Evolutionary conservation across 306 rosid species (phyloP), one percentile per base, ranked within the genome.

Genomic region (Mucuna pruriens): DNA sequence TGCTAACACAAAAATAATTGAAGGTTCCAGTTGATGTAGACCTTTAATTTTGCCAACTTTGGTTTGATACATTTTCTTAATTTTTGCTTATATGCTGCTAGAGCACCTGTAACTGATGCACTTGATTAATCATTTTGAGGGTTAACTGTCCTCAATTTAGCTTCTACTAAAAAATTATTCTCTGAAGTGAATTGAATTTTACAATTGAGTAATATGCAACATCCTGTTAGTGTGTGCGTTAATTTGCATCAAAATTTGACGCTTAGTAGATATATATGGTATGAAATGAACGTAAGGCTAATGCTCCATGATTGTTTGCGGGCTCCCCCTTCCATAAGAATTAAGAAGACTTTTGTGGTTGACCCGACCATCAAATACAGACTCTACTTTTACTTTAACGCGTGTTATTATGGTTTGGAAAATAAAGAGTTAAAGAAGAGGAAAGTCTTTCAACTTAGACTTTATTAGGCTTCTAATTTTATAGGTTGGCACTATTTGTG

Each of bases 371-470:
- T 77, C 81, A 44, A 44, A 44, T 62, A 29, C 44, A 62, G 1
- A 26, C 45, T 11, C 0, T 3, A 52, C 10, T 42, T 17, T 33
- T 15, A 16, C 13, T 36, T 78, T 52, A 40, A 68, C 45, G 70
- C 45, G 70, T 63, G 25, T 40, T 7, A n/a, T n/a, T n/a, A 42
- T 1, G 17, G 20, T 8, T 68, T 46, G 36, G 31, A 68, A 60
- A 34, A 20, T 13, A 11, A 13, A 16, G 15, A n/a, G 29, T 1
- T 4, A 6, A 31, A n/a, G 34, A 6, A 13, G 9, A 63, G n/a
- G n/a, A n/a, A 62, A 33, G 75, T 81, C 65, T 73, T 61, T 72
- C 13, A 6, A 34, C 29, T 42, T 39, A 2, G 70, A 65, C 84
- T 51, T 66, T 67, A 40, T 10, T 39, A 45, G 19, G 2, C 13